phyloP scores from a whole-genome alignment of 129 eudicot species.

The Tagetes erecta region DNA sequence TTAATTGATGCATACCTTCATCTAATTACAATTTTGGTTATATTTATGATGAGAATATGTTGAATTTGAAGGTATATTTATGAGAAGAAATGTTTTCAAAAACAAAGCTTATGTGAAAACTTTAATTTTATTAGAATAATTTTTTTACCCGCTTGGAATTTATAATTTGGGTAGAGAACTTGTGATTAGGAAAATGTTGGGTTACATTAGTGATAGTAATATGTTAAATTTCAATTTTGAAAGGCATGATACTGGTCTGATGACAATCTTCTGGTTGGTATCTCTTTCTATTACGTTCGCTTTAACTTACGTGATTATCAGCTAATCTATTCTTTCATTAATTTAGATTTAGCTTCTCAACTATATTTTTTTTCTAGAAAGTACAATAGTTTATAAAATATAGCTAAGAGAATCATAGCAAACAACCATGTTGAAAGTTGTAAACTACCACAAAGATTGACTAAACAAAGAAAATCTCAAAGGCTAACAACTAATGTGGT shows the following conservation, averaged over 20 bases:
- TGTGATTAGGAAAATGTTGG: neutral
- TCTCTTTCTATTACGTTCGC: neutral
- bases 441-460: neutral
- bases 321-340: neutral
- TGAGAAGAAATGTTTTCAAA: no score
- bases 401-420: no score
- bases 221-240: neutral
- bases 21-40: no score
- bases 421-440: no score
- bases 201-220: neutral
- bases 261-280: constrained; percentile 79
- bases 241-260: neutral
- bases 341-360: constrained; percentile 96
- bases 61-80: no score
- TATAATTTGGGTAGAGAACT: neutral
- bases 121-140: neutral
- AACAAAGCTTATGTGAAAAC: no score
- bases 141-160: neutral
- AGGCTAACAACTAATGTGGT: no score
- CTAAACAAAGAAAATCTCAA: no score
- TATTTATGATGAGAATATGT: no score
- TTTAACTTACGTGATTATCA: neutral
- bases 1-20: no score
- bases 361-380: constrained; percentile 93
- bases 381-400: constrained; percentile 27